These are phyloP conservation scores for Styphnolobium japonicum DNA, from an alignment of 306 rosid genomes.

Conservation along the genomic window DNA sequence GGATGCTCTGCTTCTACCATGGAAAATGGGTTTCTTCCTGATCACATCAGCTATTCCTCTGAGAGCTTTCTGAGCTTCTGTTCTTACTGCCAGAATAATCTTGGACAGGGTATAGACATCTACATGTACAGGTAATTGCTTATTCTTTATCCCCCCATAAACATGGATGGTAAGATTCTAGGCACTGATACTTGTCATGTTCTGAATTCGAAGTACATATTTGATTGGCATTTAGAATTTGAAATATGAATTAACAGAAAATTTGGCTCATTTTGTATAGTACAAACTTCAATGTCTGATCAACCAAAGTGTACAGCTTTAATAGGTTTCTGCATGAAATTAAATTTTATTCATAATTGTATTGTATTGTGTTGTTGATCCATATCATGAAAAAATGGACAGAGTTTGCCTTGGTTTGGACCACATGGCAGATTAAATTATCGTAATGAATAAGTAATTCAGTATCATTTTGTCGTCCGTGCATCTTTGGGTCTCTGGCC, in stretches of 20 bases:
- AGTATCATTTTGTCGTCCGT: neutral
- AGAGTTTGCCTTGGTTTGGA: neutral
- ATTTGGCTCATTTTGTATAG: neutral
- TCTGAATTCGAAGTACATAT: neutral
- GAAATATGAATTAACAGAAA: neutral
- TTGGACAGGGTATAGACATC: conserved; percentile 53
- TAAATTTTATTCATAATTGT: neutral
- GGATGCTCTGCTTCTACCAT: conserved; percentile 35
- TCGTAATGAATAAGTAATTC: neutral
- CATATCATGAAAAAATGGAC: neutral
- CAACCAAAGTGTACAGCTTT: neutral
- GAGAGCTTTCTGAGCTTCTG: conserved; percentile 60
- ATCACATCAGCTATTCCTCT: conserved; percentile 28
- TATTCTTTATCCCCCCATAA: neutral
- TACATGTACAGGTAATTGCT: conserved; percentile 72
- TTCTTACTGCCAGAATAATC: conserved; percentile 54
- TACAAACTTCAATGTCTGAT: neutral
- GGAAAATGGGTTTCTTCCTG: conserved; percentile 14
- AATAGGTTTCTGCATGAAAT: neutral
- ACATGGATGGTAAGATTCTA: neutral
- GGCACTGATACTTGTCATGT: neutral
- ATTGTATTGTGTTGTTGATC: neutral
- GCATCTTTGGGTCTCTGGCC: neutral
- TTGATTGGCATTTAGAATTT: neutral
- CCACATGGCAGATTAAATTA: neutral